Evolutionary conservation across 2,329 filamentous ascomycete species (phyloP), one percentile per base, ranked within the genome.

Genomic region (Beauveria caledonica): DNA sequence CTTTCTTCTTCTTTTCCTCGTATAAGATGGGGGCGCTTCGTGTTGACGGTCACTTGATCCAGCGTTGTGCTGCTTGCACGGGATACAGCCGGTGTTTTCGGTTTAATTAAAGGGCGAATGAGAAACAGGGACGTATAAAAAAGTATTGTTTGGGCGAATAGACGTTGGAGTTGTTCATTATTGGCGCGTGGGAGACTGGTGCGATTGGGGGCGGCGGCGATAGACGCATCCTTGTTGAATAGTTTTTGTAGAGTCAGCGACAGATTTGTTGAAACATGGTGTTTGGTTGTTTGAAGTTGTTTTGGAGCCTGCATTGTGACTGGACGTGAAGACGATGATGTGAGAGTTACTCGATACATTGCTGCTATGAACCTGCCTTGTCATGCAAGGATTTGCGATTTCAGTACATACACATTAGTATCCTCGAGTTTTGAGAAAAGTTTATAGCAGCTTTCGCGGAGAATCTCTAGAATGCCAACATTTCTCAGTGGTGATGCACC

Each of bases 181-280:
- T 46, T 33, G 19, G 25, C 19, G 53, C 13, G 53, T 36, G 25
- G 25, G 6, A 27, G 39, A 21, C 6, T 29, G 53, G 23, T 27
- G 25, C 36, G 15, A 27, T 36, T 48, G 27, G 11, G 29, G 42
- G 42, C n/a, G 27, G 42, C 42, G 52, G 29, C 33, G n/a, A n/a
- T 33, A 42, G n/a, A 45, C 10, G 40, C 25, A 4, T 36, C 39
- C 52, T 45, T 55, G 25, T 55, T 55, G 52, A 55, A 55, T 55
- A 55, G 15, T 42, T 40, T 54, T 55, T 55, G 15, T 5, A 29
- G 40, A 48, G 25, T 56, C 42, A 56, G 53, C 53, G 53, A 56
- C 42, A 56, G 42, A 56, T 56, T 21, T 56, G 42, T 56, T 48
- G 25, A 56, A 55, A 29, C 40, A 45, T 55, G 39, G 3, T 45